These are phyloP conservation scores for Emmonsiellopsis sp. DNA, from an alignment of 2,329 filamentous ascomycete species.

Conservation along the genomic window DNA sequence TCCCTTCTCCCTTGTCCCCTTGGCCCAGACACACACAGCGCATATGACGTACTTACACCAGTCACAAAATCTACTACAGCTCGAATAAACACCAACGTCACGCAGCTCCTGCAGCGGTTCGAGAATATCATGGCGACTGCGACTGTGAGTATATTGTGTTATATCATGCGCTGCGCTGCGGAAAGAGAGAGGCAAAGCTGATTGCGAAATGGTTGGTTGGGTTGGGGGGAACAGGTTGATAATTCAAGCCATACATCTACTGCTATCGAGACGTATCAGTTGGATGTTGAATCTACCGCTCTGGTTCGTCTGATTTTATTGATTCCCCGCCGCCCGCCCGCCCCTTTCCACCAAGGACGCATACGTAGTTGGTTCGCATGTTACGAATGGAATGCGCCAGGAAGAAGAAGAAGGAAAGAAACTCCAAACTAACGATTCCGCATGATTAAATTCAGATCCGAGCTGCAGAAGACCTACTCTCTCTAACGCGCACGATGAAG, in stretches of 20 bases:
- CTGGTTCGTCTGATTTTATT: slow-evolving; percentile 40
- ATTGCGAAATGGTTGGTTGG: too few relatives aligned
- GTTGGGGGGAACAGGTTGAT: slow-evolving; percentile 30
- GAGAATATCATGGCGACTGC: slow-evolving; percentile 48
- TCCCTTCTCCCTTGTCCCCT: slow-evolving; percentile 8
- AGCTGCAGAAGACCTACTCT: slow-evolving; percentile 53
- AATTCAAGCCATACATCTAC: slow-evolving; percentile 46
- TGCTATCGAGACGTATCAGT: slow-evolving; percentile 49
- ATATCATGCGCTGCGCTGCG: background rate
- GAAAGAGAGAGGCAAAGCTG: background rate
- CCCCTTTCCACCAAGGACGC: background rate
- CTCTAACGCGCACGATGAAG: slow-evolving; percentile 53
- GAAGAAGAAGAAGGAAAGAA: background rate
- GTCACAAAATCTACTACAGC: slow-evolving; percentile 22
- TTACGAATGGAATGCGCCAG: background rate
- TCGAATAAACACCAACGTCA: slow-evolving; percentile 37
- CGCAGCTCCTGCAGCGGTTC: slow-evolving; percentile 44
- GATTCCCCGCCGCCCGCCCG: too few relatives aligned
- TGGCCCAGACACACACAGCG: slow-evolving; percentile 6
- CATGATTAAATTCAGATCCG: slow-evolving; percentile 38
- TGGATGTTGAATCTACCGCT: slow-evolving; percentile 50
- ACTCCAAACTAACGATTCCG: background rate
- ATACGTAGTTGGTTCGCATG: too few relatives aligned
- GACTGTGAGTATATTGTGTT: slow-evolving; percentile 29
- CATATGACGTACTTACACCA: background rate